Evolutionary conservation across 495 filamentous ascomycete species (phyloP), one percentile per base, ranked within the genome.

Genomic region (Penicillium macrosclerotiorum): DNA sequence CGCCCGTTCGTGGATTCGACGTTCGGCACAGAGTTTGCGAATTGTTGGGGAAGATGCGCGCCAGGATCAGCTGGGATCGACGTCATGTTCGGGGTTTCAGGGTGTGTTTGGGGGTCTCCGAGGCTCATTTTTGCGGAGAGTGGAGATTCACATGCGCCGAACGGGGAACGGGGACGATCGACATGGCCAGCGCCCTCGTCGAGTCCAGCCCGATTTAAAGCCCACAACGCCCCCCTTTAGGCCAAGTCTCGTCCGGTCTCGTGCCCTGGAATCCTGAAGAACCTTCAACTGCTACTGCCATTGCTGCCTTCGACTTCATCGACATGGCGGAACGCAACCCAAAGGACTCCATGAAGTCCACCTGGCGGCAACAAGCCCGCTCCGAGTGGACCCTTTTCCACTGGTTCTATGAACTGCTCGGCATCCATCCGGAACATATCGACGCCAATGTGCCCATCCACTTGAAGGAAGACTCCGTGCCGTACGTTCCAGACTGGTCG

Each of bases 331-430:
- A 56, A 32, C 55, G 55, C 30, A 65, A 63, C 35, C 56, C 57
- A 17, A 59, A 63, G 39, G 60, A 65, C 57, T 63, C 60, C 3
- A 65, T 65, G 62, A 65, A 65, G 54, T 65, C 62, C 35, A 65
- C 62, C 45, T 65, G 62, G 62, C 62, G 62, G 35, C 51, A 9
- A n/a, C 49, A 44, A 30, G 48, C 47, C 25, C 54, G 54, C 38
- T 55, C 57, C 32, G 57, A 59, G 37, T 65, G 62, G 62, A 61
- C 57, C 5, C 45, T 59, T 6, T 52, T 49, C 49, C 62, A 65
- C 52, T 65, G 60, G 60, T 63, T 65, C 54, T 65, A 56, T 30
- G 62, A 65, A 38, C 8, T 65, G 12, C 50, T 63, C 3, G 54
- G 47, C 20, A 54, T 65, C 16, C 60, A 65, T 34, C 62, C 62